Percentiles rank a stretch among this genome's conserved stretches.
Evolutionary conservation across 2,329 filamentous ascomycete species (phyloP).

Genomic region (Fusarium neocosmosporiellum): DNA sequence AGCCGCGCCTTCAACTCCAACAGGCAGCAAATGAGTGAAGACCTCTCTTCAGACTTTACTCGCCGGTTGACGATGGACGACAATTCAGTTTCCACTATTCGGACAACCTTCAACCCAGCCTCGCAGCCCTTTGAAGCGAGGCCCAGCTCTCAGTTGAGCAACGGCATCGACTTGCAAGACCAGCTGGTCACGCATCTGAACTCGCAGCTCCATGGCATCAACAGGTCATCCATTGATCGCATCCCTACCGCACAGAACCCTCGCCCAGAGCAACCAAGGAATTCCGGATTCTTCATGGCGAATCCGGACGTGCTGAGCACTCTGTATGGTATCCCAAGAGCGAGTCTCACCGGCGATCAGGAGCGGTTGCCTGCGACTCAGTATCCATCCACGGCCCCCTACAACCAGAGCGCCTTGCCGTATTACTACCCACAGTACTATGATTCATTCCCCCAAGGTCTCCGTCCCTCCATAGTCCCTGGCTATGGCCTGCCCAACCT

Average conservation of each 20-base stretch:
- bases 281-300: conserved; percentile 43
- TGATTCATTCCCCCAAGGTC: conserved; percentile 50
- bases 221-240: conserved; percentile 54
- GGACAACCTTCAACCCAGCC: conserved; percentile 41
- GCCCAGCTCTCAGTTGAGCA: conserved; percentile 54
- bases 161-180: conserved; percentile 49
- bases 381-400: conserved; percentile 45
- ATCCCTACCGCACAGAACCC: conserved; percentile 49
- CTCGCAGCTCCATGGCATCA: conserved; percentile 43
- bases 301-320: conserved; percentile 53
- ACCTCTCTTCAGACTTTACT: conserved; percentile 49
- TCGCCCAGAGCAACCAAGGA: conserved; percentile 44
- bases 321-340: conserved; percentile 47
- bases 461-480: conserved; percentile 51
- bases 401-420: conserved; percentile 48
- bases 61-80: conserved; percentile 51
- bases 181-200: conserved; percentile 41
- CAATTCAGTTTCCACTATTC: conserved; percentile 16
- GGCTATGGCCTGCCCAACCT: conserved; percentile 49
- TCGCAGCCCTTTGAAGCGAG: conserved; percentile 59
- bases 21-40: conserved; percentile 53
- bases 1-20: conserved; percentile 51
- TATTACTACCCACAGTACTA: conserved; percentile 51
- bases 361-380: conserved; percentile 53
- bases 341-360: conserved; percentile 50